These are phyloP conservation scores for Penicillium occitanis DNA, from an alignment of 2,329 filamentous ascomycete genomes.

Conservation along the genomic window DNA sequence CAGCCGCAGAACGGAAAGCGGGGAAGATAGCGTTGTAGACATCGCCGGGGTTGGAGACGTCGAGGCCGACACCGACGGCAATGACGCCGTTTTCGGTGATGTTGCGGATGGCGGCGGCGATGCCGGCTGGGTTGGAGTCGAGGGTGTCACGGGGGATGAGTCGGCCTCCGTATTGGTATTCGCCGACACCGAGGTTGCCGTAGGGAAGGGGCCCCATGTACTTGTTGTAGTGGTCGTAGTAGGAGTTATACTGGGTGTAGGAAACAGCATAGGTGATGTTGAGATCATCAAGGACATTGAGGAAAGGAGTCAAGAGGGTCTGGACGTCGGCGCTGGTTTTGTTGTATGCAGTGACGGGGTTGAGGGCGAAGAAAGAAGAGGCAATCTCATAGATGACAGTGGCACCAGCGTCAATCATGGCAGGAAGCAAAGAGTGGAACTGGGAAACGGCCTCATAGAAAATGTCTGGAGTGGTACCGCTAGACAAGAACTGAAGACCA, in stretches of 20 bases:
- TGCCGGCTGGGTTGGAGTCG: slow-evolving; percentile 29
- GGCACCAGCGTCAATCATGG: slow-evolving; percentile 1
- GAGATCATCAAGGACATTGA: background rate
- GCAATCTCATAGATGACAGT: slow-evolving; percentile 4
- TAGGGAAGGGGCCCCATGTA: slow-evolving; percentile 11
- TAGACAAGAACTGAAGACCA: background rate
- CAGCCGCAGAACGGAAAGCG: slow-evolving; percentile 38
- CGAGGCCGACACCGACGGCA: slow-evolving; percentile 41
- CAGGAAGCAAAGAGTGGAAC: slow-evolving; percentile 6
- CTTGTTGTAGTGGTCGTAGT: slow-evolving; percentile 7
- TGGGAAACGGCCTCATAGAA: slow-evolving; percentile 6
- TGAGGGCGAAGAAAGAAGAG: slow-evolving; percentile 10
- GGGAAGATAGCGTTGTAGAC: slow-evolving; percentile 45
- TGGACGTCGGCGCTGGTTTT: slow-evolving; percentile 7
- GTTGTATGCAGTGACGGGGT: slow-evolving; percentile 11
- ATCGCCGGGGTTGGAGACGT: slow-evolving; percentile 32
- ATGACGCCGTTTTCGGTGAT: slow-evolving; percentile 36
- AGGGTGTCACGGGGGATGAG: slow-evolving; percentile 39
- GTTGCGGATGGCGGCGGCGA: slow-evolving; percentile 36
- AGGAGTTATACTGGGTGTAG: slow-evolving; percentile 6
- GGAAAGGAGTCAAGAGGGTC: slow-evolving; percentile 10
- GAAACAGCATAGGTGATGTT: slow-evolving; percentile 4
- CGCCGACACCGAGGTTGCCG: slow-evolving; percentile 16
- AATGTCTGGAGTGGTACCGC: background rate
- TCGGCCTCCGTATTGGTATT: slow-evolving; percentile 33